A percentile compares a stretch with the other conserved stretches of the same genome.
phyloP scores from a whole-genome alignment of 2,329 filamentous ascomycete species.

The Penicillium sp. region DNA sequence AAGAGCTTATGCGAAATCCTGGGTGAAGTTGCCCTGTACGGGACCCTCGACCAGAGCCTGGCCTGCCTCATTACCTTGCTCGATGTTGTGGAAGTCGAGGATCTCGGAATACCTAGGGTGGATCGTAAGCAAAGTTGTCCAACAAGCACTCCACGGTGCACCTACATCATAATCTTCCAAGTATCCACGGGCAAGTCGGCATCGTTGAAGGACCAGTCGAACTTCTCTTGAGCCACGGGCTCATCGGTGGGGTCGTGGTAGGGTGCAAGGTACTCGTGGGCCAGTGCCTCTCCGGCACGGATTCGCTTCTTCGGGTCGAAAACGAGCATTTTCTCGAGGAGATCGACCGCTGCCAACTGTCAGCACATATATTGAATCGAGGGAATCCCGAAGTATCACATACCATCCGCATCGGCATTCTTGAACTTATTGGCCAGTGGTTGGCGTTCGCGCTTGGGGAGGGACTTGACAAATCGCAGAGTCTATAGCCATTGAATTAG shows the following conservation, averaged over 20 bases:
- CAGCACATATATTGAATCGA: constrained; percentile 5
- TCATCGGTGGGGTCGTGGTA: constrained; percentile 98
- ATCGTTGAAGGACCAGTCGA: constrained; percentile 99
- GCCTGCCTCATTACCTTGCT: constrained; percentile 43
- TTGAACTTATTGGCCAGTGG: constrained; percentile 85
- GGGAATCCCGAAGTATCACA: constrained; percentile 24
- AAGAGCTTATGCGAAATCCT: constrained; percentile 24
- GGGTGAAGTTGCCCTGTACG: constrained; percentile 17
- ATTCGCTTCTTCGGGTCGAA: constrained; percentile 97
- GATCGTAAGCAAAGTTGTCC: constrained; percentile 6
- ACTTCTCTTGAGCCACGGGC: constrained; percentile 92
- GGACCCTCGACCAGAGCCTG: constrained; percentile 27
- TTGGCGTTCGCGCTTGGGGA: constrained; percentile 89
- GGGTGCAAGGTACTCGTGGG: constrained; percentile 87
- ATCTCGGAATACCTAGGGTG: constrained; percentile 87
- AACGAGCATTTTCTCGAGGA: constrained; percentile 94
- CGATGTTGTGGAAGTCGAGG: constrained; percentile 95
- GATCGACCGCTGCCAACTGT: constrained; percentile 65
- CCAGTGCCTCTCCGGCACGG: constrained; percentile 76
- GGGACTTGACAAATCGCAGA: constrained; percentile 90
- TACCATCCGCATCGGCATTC: constrained; percentile 83
- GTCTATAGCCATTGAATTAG: constrained; percentile 56
- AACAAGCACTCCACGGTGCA: constrained; percentile 6
- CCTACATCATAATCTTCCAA: constrained; percentile 99
- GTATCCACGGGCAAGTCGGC: constrained; percentile 95